Evolutionary conservation across 768 basidiomycete genomes (phyloP).

Genomic region (Antrodiella citrinella): DNA sequence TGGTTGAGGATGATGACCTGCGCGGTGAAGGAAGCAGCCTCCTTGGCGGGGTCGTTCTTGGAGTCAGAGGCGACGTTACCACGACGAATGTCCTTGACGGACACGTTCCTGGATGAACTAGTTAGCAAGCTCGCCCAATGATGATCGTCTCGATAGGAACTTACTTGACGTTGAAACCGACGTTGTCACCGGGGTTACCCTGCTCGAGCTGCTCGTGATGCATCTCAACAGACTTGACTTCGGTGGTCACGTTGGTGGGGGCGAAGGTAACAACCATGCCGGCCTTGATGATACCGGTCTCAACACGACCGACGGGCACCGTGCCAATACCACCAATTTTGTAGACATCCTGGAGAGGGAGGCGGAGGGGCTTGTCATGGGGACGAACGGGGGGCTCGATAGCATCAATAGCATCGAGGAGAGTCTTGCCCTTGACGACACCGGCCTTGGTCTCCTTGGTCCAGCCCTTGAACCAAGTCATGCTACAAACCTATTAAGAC

Average conservation of each 20-base stretch:
- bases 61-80: constrained; percentile 99
- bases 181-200: constrained; percentile 97
- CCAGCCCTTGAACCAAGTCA: constrained; percentile 99
- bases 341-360: constrained; percentile 99
- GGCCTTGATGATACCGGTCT: constrained; percentile 99
- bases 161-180: constrained; percentile 97
- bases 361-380: constrained; percentile 99
- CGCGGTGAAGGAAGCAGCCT: constrained; percentile 98
- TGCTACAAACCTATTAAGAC: constrained; percentile 43
- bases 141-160: constrained; percentile 21
- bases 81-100: constrained; percentile 99
- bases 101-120: constrained; percentile 78
- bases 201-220: constrained; percentile 96
- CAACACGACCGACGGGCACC: constrained; percentile 99
- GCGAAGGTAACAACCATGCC: constrained; percentile 99
- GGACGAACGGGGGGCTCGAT: constrained; percentile 97
- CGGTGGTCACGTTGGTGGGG: constrained; percentile 96
- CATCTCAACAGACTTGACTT: constrained; percentile 99
- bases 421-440: constrained; percentile 95
- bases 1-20: constrained; percentile 99
- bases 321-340: constrained; percentile 99
- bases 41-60: constrained; percentile 99
- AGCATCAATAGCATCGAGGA: constrained; percentile 98
- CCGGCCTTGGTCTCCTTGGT: constrained; percentile 92
- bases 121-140: background rate